A percentile compares a stretch with the other conserved stretches of the same genome.
Conservation (phyloP, 2,329 filamentous ascomycete genomes). For the Pseudogymnoascus sp. region DNA sequence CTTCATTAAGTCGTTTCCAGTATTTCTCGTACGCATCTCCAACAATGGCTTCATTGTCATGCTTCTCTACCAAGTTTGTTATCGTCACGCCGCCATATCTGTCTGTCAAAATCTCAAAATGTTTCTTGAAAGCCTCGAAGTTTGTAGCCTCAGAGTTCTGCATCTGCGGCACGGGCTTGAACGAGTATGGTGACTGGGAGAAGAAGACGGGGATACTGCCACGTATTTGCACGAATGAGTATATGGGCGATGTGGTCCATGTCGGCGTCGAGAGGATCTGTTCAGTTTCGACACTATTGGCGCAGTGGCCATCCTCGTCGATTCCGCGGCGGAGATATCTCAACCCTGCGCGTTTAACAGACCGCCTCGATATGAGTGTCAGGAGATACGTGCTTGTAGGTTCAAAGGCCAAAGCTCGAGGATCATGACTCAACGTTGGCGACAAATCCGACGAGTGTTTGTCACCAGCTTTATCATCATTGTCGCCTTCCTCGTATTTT, state of each 20-base stretch:
- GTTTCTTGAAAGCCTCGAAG: slow-evolving; percentile 64
- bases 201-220: slow-evolving; percentile 94
- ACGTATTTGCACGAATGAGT: slow-evolving; percentile 79
- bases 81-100: slow-evolving; percentile 71
- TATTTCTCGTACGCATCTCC: slow-evolving; percentile 69
- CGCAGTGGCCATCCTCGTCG: slow-evolving; percentile 79
- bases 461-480: background rate
- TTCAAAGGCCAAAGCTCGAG: slow-evolving; percentile 6
- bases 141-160: slow-evolving; percentile 78
- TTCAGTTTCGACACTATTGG: slow-evolving; percentile 91
- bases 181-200: slow-evolving; percentile 85
- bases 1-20: slow-evolving; percentile 57
- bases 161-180: slow-evolving; percentile 77
- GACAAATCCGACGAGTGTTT: background rate
- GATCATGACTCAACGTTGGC: background rate
- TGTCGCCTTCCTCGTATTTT: background rate
- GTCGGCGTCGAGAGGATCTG: slow-evolving; percentile 71
- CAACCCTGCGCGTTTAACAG: slow-evolving; percentile 75
- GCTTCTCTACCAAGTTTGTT: slow-evolving; percentile 81
- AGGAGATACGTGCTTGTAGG: slow-evolving; percentile 42
- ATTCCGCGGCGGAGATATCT: slow-evolving; percentile 85
- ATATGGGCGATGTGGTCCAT: slow-evolving; percentile 58
- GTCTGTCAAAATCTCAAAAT: slow-evolving; percentile 62
- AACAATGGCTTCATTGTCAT: slow-evolving; percentile 70
- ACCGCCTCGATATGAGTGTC: slow-evolving; percentile 87